These are phyloP conservation scores for Auricularia heimuer DNA, from an alignment of 768 basidiomycete genomes.

Conservation along the genomic window DNA sequence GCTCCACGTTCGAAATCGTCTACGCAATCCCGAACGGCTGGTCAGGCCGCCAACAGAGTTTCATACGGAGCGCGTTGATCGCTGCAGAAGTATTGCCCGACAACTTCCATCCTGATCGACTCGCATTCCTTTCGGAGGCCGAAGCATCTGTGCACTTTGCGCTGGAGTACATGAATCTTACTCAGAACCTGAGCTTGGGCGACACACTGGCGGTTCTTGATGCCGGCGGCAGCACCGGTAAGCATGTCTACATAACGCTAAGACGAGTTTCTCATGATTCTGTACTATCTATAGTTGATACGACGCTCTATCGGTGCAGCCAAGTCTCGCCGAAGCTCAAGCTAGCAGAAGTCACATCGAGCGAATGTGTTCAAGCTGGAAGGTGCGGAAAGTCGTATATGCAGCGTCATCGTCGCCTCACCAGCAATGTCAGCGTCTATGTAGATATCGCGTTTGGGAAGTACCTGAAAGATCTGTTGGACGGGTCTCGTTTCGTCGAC, in stretches of 20 bases:
- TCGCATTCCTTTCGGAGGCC: constrained; percentile 3
- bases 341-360: neutral
- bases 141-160: constrained; percentile 8
- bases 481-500: neutral
- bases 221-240: neutral
- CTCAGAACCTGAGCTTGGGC: neutral
- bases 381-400: neutral
- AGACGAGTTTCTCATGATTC: too few species aligned
- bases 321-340: neutral
- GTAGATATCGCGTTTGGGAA: neutral
- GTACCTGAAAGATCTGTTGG: neutral
- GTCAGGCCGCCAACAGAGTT: constrained; percentile 2
- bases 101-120: neutral
- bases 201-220: neutral
- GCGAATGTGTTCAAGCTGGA: neutral
- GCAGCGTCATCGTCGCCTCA: neutral
- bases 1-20: neutral
- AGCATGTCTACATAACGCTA: too few species aligned
- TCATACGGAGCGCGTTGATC: constrained; percentile 5
- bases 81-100: neutral
- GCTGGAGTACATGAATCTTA: neutral
- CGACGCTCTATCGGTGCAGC: neutral
- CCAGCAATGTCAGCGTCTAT: neutral
- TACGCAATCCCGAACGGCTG: constrained; percentile 8
- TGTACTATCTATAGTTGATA: neutral